Base-by-base conservation (phyloP, 805 yeast species). In the Scheffersomyces amazonensis region DNA sequence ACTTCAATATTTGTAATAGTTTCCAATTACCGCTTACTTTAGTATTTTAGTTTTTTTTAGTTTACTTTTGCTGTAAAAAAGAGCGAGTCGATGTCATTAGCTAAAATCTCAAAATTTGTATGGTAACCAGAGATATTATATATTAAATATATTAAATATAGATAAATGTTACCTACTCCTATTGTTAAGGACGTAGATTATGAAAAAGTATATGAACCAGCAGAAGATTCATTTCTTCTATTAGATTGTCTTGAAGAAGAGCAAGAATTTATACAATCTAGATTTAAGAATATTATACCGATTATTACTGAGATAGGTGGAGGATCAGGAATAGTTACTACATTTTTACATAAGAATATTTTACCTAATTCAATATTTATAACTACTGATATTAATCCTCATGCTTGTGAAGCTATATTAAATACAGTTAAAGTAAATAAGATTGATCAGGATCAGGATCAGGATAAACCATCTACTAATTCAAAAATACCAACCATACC, bases 131-230 rank as follows among this genome's bases (percentile, higher is more conserved):
- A n/a, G n/a, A n/a, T n/a, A n/a, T n/a, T n/a, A n/a, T n/a, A n/a
- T n/a, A n/a, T n/a, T n/a, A n/a, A n/a, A n/a, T n/a, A n/a, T n/a
- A n/a, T n/a, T n/a, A n/a, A n/a, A n/a, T n/a, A n/a, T 13, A 17
- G 16, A 6, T 24, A 5, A 29, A 89, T 89, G 96, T 69, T 87
- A 3, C 81, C 93, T 4, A 90, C 97, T 0, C 97, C 98, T 1
- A 58, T 60, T 6, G 66, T 84, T 2, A 47, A 53, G 1, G 59
- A 69, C 15, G 73, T 81, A 15, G 83, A 84, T 51, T 76, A 72
- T 44, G 80, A 75, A n/a, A 73, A 73, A 48, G 95, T 91, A 3
- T 93, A 93, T 57, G 99, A 93, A 54, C 98, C 99, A 0, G 78
- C 95, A 0, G 99, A 93, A 52, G 99, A 93, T 64, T 78, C 96